Base-by-base conservation (phyloP, 352 stramenopile species). In the Phytophthora quininea region DNA sequence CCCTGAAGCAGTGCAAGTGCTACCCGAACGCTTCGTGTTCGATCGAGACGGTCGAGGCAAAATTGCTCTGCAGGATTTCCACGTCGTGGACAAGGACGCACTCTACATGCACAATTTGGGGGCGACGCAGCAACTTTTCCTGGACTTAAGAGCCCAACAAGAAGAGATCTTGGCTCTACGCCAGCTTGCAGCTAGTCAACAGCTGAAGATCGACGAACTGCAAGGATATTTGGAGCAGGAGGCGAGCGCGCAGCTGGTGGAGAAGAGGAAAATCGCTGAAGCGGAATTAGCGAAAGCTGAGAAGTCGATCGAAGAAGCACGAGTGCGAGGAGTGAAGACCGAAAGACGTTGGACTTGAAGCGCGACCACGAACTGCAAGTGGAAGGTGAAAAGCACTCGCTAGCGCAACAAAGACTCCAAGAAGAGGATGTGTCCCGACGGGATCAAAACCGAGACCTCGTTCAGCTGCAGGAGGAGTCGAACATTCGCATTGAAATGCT, bases 71-170 rank as follows among this genome's bases (percentile, higher is more conserved):
- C 79, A 89, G 45, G 88, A 97, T 63, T 85, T 97, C 62, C 84
- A 93, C 32, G 79, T 92, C 2, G 80, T 98, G 6, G 92, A 98
- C 72, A 96, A 96, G 46, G 82, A 93, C 50, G 77, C 86, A 24
- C 70, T 98, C 4, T 98, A 98, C 64, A 97, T 97, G 91, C 89
- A 97, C 80, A 96, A 88, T 54, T 69, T 98, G 10, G 92, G 77
- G 2, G 94, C 92, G 15, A 95, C 89, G 0, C 90, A 98, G 67
- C 85, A 95, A 56, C 70, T 98, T 2, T 76, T 89, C 32, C 45
- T 54, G n/a, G 64, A 83, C 24, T 60, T 86, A 7, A 46, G 58
- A 4, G 56, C 54, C 24, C 62, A 77, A 14, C 58, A 76, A 15
- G 48, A 56, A 7, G 72, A 80, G 27, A 51, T 96, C n/a, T 19